These are phyloP conservation scores for Xylariaceae sp. DNA, from an alignment of 2,329 filamentous ascomycete species.

Conservation along the genomic window DNA sequence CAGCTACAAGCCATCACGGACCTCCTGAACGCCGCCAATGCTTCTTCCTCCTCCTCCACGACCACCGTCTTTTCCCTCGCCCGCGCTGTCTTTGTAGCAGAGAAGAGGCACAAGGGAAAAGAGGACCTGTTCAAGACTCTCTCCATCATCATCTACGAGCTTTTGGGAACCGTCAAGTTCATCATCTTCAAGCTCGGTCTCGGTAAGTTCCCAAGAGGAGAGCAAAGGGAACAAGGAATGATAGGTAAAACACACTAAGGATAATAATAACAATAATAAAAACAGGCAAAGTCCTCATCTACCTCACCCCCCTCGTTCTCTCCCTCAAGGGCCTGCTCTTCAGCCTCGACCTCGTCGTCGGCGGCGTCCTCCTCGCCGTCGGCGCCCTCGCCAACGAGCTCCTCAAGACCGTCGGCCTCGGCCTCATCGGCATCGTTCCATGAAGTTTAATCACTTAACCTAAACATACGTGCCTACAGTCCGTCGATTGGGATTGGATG, in stretches of 20 bases:
- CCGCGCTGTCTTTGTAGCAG: conserved; percentile 18
- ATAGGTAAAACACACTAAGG: neutral
- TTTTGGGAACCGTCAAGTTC: conserved; percentile 24
- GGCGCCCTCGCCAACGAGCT: conserved; percentile 22
- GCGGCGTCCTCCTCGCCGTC: conserved; percentile 20
- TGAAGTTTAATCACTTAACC: conserved; percentile 3
- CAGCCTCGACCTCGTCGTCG: conserved; percentile 23
- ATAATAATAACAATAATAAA: neutral
- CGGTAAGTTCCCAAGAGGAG: conserved; percentile 16
- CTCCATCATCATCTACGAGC: conserved; percentile 21
- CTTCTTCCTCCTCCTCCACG: too few relatives aligned
- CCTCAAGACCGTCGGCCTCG: conserved; percentile 23
- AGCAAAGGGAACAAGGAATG: neutral
- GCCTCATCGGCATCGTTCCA: conserved; percentile 18
- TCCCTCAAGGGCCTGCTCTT: conserved; percentile 20
- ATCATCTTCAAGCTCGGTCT: conserved; percentile 27
- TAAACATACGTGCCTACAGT: too few relatives aligned
- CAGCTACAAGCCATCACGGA: conserved; percentile 21
- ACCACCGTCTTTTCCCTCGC: conserved; percentile 14
- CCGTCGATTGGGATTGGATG: too few relatives aligned
- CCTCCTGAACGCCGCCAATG: conserved; percentile 17
- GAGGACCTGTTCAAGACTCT: conserved; percentile 23
- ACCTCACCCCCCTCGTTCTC: conserved; percentile 20
- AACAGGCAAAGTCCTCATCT: conserved; percentile 21
- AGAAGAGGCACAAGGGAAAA: conserved; percentile 18